Conservation (phyloP, 768 basidiomycete species). For the Tylopilus sp. region DNA sequence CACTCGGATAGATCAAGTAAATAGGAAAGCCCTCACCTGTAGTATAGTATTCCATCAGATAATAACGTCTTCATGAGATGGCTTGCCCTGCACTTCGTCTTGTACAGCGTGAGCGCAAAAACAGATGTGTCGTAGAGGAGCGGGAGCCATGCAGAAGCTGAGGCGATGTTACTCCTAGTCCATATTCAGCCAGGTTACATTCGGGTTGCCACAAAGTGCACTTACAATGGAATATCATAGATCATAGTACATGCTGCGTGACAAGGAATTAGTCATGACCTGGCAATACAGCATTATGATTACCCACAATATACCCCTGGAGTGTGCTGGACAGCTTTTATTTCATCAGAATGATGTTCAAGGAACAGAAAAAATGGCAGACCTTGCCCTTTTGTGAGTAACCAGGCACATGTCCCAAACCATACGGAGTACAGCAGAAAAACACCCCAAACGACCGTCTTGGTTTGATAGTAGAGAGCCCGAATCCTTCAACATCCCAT, state of each 20-base stretch:
- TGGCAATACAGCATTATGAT: constrained; percentile 7
- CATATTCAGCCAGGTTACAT: background rate
- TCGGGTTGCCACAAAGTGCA: background rate
- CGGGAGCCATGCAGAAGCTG: constrained; percentile 41
- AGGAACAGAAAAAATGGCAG: constrained; percentile 14
- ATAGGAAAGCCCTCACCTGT: constrained; percentile 22
- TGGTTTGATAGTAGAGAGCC: constrained; percentile 1
- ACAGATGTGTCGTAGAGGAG: constrained; percentile 38
- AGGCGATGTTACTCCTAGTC: constrained; percentile 23
- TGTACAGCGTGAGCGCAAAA: constrained; percentile 32
- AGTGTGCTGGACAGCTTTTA: constrained; percentile 12
- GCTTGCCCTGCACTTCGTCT: constrained; percentile 23
- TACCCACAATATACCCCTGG: constrained; percentile 11
- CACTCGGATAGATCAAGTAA: background rate
- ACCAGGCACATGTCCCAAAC: constrained; percentile 49
- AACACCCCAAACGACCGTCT: constrained; percentile 7
- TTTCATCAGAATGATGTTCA: background rate
- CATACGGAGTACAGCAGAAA: constrained; percentile 39
- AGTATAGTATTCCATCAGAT: constrained; percentile 35
- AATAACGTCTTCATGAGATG: constrained; percentile 25
- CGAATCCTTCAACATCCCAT: constrained; percentile 7
- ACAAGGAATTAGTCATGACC: constrained; percentile 28
- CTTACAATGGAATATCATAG: constrained; percentile 27
- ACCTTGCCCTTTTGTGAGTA: constrained; percentile 52
- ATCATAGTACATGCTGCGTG: constrained; percentile 41